Conservation (phyloP, 768 basidiomycete species). For the Mycena maculata region DNA sequence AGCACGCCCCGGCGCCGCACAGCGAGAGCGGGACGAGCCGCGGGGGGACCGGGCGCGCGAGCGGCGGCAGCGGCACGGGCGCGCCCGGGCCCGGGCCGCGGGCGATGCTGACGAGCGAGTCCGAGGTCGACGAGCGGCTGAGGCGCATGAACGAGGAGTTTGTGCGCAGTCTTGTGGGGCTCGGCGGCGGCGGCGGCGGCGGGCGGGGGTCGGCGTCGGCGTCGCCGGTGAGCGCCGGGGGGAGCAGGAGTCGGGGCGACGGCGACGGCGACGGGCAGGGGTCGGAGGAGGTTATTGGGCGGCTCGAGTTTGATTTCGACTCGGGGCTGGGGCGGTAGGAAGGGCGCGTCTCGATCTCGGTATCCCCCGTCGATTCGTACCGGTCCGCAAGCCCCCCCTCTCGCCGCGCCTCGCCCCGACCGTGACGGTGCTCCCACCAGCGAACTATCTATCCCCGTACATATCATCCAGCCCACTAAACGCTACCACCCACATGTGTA, state of each 20-base stretch:
- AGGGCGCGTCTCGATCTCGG: no score
- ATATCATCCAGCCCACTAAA: neutral
- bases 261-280: constrained; percentile 47
- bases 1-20: constrained; percentile 7
- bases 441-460: neutral
- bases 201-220: constrained; percentile 21
- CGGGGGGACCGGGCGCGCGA: constrained; percentile 30
- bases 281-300: constrained; percentile 67
- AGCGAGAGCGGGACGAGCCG: constrained; percentile 26
- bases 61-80: constrained; percentile 14
- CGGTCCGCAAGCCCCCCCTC: neutral
- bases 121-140: constrained; percentile 74
- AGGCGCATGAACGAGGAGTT: constrained; percentile 77
- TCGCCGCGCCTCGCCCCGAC: neutral
- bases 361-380: no score
- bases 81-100: constrained; percentile 1
- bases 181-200: constrained; percentile 49
- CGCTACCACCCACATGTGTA: constrained; percentile 4
- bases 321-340: constrained; percentile 6
- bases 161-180: constrained; percentile 69
- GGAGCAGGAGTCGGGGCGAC: no score
- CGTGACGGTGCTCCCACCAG: neutral
- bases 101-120: constrained; percentile 74
- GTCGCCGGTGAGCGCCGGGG: constrained; percentile 23
- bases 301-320: constrained; percentile 56